These are phyloP conservation scores for Xylariaceae sp. DNA, from an alignment of 2,329 filamentous ascomycete species.

Conservation along the genomic window DNA sequence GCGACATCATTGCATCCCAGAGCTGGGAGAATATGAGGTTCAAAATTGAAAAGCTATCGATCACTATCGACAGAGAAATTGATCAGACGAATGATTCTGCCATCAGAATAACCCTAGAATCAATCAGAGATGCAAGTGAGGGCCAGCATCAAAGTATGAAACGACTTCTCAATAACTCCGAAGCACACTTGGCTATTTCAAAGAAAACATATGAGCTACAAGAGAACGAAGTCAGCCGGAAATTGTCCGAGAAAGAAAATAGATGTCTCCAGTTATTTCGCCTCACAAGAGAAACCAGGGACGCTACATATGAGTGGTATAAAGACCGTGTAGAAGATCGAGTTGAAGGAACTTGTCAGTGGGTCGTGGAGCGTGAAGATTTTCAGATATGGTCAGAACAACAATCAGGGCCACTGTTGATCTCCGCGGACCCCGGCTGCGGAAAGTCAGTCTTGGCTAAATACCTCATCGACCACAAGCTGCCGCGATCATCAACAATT, in stretches of 20 bases:
- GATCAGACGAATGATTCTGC: conserved; percentile 2
- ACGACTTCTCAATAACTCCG: conserved; percentile 2
- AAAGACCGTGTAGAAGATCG: conserved; percentile 11
- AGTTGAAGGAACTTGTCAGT: conserved; percentile 9
- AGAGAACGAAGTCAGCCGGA: conserved; percentile 3
- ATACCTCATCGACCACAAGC: conserved; percentile 9
- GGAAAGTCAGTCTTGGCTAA: conserved; percentile 16
- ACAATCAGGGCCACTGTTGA: conserved; percentile 9
- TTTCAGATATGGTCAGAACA: conserved; percentile 7
- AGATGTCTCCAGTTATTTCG: conserved; percentile 8
- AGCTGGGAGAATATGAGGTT: conserved; percentile 20
- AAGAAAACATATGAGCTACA: conserved; percentile 4
- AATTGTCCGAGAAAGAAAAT: background rate
- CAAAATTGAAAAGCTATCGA: conserved; percentile 9
- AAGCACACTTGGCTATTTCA: background rate
- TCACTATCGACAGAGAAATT: conserved; percentile 1
- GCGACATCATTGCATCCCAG: conserved; percentile 15
- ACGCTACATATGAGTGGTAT: conserved; percentile 14
- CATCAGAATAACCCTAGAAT: conserved; percentile 1
- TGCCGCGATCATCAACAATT: conserved; percentile 7
- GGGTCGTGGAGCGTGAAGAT: conserved; percentile 10
- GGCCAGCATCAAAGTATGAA: background rate
- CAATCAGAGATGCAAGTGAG: background rate
- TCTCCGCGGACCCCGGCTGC: conserved; percentile 15
- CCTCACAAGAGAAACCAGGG: conserved; percentile 3